Evolutionary conservation across 345 rosid species (phyloP).

Genomic region (Eucalyptus erythrocorys): DNA sequence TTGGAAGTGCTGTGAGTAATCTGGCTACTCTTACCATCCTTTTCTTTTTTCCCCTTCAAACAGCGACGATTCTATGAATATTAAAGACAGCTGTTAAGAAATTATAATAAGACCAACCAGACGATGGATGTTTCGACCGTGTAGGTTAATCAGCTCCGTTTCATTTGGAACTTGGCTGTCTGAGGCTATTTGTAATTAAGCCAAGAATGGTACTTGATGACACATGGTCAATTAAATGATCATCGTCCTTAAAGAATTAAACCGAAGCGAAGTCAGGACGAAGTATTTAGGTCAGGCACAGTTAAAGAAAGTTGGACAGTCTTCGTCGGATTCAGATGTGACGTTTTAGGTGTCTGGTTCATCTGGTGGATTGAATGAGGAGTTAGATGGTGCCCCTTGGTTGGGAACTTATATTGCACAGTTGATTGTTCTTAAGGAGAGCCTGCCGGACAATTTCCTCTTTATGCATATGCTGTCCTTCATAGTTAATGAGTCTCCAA

Average conservation of each 20-base stretch:
- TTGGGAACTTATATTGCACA: not conserved
- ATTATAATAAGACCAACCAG: not conserved
- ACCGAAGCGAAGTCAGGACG: not conserved
- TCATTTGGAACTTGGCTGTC: not conserved
- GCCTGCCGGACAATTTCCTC: not conserved
- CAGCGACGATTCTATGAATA: not conserved
- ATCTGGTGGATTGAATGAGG: not conserved
- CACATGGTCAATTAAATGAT: not conserved
- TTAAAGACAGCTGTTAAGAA: not conserved
- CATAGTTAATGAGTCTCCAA: not conserved
- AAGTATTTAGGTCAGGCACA: not conserved
- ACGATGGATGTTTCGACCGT: not conserved
- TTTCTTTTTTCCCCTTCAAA: not conserved
- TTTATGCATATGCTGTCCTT: not conserved
- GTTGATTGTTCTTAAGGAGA: not conserved
- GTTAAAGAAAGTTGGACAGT: not conserved
- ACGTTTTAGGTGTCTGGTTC: not conserved
- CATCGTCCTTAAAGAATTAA: not conserved
- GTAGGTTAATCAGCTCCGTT: not conserved
- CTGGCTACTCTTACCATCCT: not conserved
- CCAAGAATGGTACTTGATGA: not conserved
- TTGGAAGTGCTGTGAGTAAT: constrained; percentile 76
- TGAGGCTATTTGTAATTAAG: not conserved
- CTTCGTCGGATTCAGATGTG: not conserved
- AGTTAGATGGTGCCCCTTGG: not conserved